These are phyloP conservation scores for Ehretia macrophylla DNA, from an alignment of 257 asterid species.

Conservation along the genomic window DNA sequence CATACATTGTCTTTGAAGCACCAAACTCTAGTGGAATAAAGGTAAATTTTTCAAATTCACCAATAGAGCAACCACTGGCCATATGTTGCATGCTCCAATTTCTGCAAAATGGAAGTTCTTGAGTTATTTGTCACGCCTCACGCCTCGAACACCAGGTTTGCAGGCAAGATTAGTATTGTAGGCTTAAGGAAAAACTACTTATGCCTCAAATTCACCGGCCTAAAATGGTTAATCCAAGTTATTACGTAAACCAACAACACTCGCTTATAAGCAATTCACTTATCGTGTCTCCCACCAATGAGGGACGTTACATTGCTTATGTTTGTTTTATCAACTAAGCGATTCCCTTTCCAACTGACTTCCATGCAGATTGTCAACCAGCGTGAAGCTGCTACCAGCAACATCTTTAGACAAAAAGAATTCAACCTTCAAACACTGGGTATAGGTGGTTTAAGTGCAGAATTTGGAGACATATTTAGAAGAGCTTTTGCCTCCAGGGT, in stretches of 20 bases:
- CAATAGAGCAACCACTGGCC: constrained; percentile 8
- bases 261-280: too few relatives aligned
- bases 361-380: constrained; percentile 83
- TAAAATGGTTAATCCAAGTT: too few relatives aligned
- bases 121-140: too few relatives aligned
- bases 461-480: constrained; percentile 94
- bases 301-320: too few relatives aligned
- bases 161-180: too few relatives aligned
- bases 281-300: too few relatives aligned
- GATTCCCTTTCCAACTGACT: constrained; percentile 15
- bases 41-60: constrained; percentile 33
- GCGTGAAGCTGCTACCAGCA: constrained; percentile 97
- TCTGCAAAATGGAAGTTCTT: constrained; percentile 11
- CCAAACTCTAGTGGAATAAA: constrained; percentile 81
- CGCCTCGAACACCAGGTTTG: too few relatives aligned
- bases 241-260: too few relatives aligned
- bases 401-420: constrained; percentile 84
- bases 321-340: constrained; percentile 11
- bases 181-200: too few relatives aligned
- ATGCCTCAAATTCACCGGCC: too few relatives aligned
- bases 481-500: constrained; percentile 99
- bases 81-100: constrained; percentile 9
- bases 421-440: constrained; percentile 90
- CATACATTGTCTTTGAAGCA: constrained; percentile 86
- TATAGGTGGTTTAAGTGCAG: constrained; percentile 93